phyloP scores from a whole-genome alignment of 345 rosid genomes.

The Eucalyptus globulus region DNA sequence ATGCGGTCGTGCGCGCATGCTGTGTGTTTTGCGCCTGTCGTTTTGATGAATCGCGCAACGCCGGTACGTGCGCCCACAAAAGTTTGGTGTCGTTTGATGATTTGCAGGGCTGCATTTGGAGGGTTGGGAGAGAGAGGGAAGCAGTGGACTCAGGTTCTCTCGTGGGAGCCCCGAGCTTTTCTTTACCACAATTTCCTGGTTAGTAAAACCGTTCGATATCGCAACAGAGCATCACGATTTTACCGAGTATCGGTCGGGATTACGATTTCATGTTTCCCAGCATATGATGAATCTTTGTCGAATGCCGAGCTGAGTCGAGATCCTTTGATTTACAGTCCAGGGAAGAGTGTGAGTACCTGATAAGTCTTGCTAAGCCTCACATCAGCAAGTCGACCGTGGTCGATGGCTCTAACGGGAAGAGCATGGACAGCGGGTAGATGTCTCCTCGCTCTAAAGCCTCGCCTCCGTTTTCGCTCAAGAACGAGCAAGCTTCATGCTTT shows the following conservation, averaged over 20 bases:
- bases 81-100: background rate
- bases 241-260: background rate
- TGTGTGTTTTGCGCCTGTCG: background rate
- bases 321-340: slow-evolving; percentile 9
- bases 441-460: background rate
- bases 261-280: background rate
- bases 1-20: background rate
- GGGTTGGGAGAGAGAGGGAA: slow-evolving; percentile 5
- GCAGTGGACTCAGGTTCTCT: slow-evolving; percentile 8
- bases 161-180: slow-evolving; percentile 14
- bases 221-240: background rate
- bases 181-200: slow-evolving; percentile 12
- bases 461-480: background rate
- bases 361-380: slow-evolving; percentile 18
- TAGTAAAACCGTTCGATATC: background rate
- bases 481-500: background rate
- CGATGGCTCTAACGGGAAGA: slow-evolving; percentile 14
- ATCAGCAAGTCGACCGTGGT: slow-evolving; percentile 27
- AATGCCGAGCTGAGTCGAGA: background rate
- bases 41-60: background rate
- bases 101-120: background rate
- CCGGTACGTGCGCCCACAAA: background rate
- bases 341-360: slow-evolving; percentile 30
- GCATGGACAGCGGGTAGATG: slow-evolving; percentile 25
- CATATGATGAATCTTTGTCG: background rate